These are phyloP conservation scores for Cyclotella kingstonii DNA, from an alignment of 108 stramenopile genomes.

Conservation along the genomic window DNA sequence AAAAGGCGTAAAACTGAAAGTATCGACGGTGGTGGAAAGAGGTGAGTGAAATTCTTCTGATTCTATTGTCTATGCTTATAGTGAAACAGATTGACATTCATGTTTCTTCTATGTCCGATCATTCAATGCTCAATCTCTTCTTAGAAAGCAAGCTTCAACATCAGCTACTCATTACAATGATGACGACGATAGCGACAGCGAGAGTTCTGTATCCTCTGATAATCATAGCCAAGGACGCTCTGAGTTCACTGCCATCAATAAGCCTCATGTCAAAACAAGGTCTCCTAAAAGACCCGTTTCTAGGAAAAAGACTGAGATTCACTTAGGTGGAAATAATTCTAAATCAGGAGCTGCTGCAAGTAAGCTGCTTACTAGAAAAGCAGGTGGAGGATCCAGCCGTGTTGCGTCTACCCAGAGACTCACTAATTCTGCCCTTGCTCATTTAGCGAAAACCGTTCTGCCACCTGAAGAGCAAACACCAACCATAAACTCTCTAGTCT, in stretches of 20 bases:
- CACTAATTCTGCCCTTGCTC: conserved; percentile 21
- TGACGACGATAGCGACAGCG: conserved; percentile 14
- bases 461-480: conserved; percentile 40
- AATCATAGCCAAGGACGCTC: background rate
- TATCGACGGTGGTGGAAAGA: too few relatives aligned
- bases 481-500: conserved; percentile 36
- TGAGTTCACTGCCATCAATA: background rate
- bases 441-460: conserved; percentile 42
- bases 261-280: too few relatives aligned
- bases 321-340: too few relatives aligned
- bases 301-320: too few relatives aligned
- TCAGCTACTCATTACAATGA: conserved; percentile 1
- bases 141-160: background rate
- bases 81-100: too few relatives aligned
- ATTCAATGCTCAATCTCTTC: too few relatives aligned
- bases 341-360: conserved; percentile 10
- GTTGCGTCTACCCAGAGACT: background rate
- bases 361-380: background rate
- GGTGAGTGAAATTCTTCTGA: too few relatives aligned
- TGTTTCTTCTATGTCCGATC: too few relatives aligned
- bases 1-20: too few relatives aligned
- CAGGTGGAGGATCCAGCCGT: background rate
- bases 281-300: too few relatives aligned
- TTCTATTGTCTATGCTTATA: too few relatives aligned
- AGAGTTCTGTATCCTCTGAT: too few relatives aligned